These are phyloP conservation scores for Pestalotiopsis sp. DNA, from an alignment of 2,329 filamentous ascomycete genomes.

Conservation along the genomic window DNA sequence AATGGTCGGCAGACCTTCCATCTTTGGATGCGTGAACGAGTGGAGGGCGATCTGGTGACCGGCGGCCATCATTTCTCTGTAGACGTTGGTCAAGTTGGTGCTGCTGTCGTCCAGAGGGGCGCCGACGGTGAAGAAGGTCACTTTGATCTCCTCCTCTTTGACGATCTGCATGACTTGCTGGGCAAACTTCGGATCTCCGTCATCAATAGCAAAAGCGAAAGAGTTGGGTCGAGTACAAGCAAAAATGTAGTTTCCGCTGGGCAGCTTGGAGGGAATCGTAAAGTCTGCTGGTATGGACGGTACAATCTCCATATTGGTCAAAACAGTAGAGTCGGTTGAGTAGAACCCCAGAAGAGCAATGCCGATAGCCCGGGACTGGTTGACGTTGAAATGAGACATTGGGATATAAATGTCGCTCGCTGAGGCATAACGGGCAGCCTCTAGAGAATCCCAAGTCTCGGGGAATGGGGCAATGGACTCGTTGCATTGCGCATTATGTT, in stretches of 20 bases:
- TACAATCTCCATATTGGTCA: conserved; percentile 63
- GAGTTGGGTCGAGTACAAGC: conserved; percentile 67
- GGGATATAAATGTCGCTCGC: conserved; percentile 65
- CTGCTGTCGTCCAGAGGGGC: conserved; percentile 56
- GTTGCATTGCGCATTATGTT: conserved; percentile 64
- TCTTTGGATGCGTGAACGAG: conserved; percentile 68
- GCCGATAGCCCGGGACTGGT: conserved; percentile 55
- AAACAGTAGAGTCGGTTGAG: conserved; percentile 45
- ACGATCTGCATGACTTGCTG: conserved; percentile 62
- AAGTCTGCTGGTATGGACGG: conserved; percentile 50
- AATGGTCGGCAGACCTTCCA: conserved; percentile 55
- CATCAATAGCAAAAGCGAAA: conserved; percentile 73
- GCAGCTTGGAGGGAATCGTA: conserved; percentile 57
- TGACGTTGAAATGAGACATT: conserved; percentile 64
- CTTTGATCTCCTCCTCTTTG: conserved; percentile 60
- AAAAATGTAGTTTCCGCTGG: conserved; percentile 61
- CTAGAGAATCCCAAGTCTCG: conserved; percentile 67
- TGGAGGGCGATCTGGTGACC: conserved; percentile 71
- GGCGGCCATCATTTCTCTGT: conserved; percentile 59
- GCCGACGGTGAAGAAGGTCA: conserved; percentile 73
- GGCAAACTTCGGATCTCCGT: conserved; percentile 61
- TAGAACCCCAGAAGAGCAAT: conserved; percentile 67
- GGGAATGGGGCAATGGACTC: conserved; percentile 57
- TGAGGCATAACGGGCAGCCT: conserved; percentile 58
- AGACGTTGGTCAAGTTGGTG: conserved; percentile 64